These are phyloP conservation scores for Tulasnella sp. DNA, from an alignment of 768 basidiomycete genomes.

Conservation along the genomic window DNA sequence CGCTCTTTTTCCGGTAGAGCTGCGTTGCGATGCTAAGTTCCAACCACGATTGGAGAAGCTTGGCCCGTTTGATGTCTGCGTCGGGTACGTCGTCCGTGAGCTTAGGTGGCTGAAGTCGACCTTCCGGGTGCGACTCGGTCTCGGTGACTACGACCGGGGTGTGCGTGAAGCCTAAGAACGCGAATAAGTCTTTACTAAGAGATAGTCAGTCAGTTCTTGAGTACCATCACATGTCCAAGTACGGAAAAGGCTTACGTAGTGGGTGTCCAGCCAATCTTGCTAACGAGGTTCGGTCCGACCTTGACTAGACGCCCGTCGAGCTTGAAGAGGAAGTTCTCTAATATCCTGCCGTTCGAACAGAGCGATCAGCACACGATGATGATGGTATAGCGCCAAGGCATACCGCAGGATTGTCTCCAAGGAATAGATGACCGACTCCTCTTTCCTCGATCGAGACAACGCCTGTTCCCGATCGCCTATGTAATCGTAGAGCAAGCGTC, in stretches of 20 bases:
- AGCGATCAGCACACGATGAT: neutral
- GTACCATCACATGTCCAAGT: too few relatives aligned
- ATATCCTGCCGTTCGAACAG: slow-evolving; percentile 35
- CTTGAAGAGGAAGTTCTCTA: slow-evolving; percentile 56
- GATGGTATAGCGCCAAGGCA: slow-evolving; percentile 21
- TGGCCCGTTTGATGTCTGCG: slow-evolving; percentile 23
- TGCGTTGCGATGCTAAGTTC: slow-evolving; percentile 40
- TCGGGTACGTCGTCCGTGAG: slow-evolving; percentile 34
- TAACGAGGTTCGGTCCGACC: neutral
- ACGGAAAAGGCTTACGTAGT: slow-evolving; percentile 27
- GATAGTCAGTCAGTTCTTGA: neutral
- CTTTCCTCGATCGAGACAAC: slow-evolving; percentile 33
- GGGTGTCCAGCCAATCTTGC: slow-evolving; percentile 20
- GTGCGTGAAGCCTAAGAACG: neutral
- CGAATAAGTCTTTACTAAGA: neutral
- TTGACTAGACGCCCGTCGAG: slow-evolving; percentile 30
- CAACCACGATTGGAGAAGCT: slow-evolving; percentile 69
- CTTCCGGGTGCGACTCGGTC: slow-evolving; percentile 14
- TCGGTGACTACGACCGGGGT: neutral
- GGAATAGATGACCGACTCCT: slow-evolving; percentile 42
- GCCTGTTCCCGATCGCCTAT: slow-evolving; percentile 41
- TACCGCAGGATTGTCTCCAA: slow-evolving; percentile 60
- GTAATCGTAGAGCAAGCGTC: slow-evolving; percentile 50
- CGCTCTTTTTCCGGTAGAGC: slow-evolving; percentile 30
- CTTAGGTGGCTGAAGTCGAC: slow-evolving; percentile 14